Evolutionary conservation across 805 yeast genomes (phyloP).

Genomic region (Brettanomyces bruxellensis): DNA sequence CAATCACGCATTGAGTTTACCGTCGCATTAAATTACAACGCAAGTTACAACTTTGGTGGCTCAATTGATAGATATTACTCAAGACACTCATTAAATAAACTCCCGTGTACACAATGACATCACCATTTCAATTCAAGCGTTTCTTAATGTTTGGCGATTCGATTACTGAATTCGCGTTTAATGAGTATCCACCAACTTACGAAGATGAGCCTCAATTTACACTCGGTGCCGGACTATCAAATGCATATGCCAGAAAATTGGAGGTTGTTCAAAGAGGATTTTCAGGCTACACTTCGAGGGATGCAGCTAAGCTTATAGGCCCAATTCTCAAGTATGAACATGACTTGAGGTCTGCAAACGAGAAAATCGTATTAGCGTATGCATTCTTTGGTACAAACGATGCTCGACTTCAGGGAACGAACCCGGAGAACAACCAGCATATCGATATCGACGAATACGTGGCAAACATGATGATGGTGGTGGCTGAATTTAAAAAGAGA

Average conservation of each 20-base stretch:
- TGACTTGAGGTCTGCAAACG: conserved; percentile 19
- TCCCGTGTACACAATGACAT: not conserved
- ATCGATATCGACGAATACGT: conserved; percentile 44
- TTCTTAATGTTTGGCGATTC: conserved; percentile 30
- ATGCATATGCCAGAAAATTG: conserved; percentile 47
- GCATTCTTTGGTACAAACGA: conserved; percentile 84
- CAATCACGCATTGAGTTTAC: too few relatives aligned
- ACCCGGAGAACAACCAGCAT: conserved; percentile 26
- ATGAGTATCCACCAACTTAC: conserved; percentile 10
- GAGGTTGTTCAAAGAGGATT: conserved; percentile 71
- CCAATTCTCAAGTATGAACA: conserved; percentile 42
- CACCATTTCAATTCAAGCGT: conserved; percentile 5
- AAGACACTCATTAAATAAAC: too few relatives aligned
- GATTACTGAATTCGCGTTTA: conserved; percentile 24
- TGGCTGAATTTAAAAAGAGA: conserved; percentile 29
- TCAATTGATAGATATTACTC: too few relatives aligned
- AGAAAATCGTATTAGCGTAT: conserved; percentile 33
- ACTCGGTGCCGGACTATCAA: conserved; percentile 22
- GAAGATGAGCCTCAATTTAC: conserved; percentile 13
- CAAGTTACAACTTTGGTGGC: too few relatives aligned
- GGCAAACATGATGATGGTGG: conserved; percentile 37
- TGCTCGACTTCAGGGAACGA: conserved; percentile 26
- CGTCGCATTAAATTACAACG: too few relatives aligned
- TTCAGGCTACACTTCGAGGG: conserved; percentile 65
- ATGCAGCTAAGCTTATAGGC: conserved; percentile 44